Conservation (phyloP, 306 rosid genomes). For the Lathyrus tuberosus region DNA sequence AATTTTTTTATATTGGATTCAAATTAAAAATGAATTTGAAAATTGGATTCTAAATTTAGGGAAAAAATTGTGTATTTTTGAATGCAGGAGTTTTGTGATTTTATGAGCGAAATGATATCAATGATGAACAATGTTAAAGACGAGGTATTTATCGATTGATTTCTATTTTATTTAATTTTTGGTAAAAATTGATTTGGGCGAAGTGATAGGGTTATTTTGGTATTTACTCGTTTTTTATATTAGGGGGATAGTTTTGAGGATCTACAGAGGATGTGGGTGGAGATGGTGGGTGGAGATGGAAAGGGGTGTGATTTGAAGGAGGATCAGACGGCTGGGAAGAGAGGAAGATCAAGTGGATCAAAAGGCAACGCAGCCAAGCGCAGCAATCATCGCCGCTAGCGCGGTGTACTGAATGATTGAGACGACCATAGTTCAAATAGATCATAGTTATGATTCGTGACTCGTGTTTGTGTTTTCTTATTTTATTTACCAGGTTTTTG, state of each 20-base stretch:
- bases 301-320: constrained; percentile 42
- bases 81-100: constrained; percentile 79
- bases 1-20: too few relatives aligned
- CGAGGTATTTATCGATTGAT: constrained; percentile 58
- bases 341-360: constrained; percentile 52
- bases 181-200: neutral
- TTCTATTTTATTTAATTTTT: neutral
- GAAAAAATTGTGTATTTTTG: neutral
- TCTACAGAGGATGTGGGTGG: constrained; percentile 79
- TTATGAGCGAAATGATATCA: constrained; percentile 90
- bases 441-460: too few relatives aligned
- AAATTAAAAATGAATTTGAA: neutral
- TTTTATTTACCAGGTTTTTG: too few relatives aligned
- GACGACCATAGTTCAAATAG: neutral
- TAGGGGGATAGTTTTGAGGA: constrained; percentile 92
- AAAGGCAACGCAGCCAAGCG: constrained; percentile 55
- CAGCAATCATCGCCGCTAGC: constrained; percentile 54
- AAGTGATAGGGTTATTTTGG: neutral
- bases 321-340: constrained; percentile 58
- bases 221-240: neutral
- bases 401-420: neutral
- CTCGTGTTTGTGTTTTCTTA: too few relatives aligned
- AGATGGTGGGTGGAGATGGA: constrained; percentile 81
- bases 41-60: neutral
- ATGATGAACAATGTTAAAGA: constrained; percentile 88